Evolutionary conservation across 148 eudicot species (phyloP).

Genomic region (Nyssa sinensis): DNA sequence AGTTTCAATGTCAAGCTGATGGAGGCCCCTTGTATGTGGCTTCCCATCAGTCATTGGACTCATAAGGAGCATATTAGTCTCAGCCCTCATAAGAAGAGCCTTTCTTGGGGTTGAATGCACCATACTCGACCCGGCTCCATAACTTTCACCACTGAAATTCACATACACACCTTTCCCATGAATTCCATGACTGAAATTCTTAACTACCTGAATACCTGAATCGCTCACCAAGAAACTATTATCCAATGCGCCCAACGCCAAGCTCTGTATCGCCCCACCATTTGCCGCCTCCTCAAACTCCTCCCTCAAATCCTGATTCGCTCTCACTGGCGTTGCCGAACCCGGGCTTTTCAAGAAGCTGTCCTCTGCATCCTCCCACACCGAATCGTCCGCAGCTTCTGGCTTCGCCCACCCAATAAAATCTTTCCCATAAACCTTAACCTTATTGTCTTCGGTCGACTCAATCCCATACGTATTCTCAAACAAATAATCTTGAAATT

Average conservation of each 20-base stretch:
- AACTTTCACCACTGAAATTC: constrained; percentile 33
- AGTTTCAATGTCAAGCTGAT: constrained; percentile 74
- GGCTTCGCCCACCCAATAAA: constrained; percentile 72
- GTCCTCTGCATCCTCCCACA: constrained; percentile 58
- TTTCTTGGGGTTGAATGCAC: constrained; percentile 55
- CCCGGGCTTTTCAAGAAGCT: constrained; percentile 19
- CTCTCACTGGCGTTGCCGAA: constrained; percentile 27
- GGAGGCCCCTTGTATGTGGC: constrained; percentile 59
- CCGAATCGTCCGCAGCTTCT: constrained; percentile 57
- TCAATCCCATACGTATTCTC: constrained; percentile 58
- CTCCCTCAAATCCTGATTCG: constrained; percentile 43
- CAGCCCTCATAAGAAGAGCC: constrained; percentile 64
- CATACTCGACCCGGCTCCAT: constrained; percentile 13
- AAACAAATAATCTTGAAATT: constrained; percentile 56
- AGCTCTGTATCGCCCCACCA: constrained; percentile 54
- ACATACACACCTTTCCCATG: constrained; percentile 78
- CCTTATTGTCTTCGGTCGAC: constrained; percentile 50
- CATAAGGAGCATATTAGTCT: constrained; percentile 75
- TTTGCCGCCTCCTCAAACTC: constrained; percentile 69
- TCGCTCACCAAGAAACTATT: constrained; percentile 68
- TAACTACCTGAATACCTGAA: constrained; percentile 64
- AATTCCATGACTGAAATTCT: constrained; percentile 70
- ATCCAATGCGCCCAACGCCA: constrained; percentile 75
- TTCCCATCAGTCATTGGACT: constrained; percentile 57
- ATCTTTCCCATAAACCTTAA: constrained; percentile 68